Base-by-base conservation (phyloP, 106 monocot genomes). In the Cymbidium sinense region DNA sequence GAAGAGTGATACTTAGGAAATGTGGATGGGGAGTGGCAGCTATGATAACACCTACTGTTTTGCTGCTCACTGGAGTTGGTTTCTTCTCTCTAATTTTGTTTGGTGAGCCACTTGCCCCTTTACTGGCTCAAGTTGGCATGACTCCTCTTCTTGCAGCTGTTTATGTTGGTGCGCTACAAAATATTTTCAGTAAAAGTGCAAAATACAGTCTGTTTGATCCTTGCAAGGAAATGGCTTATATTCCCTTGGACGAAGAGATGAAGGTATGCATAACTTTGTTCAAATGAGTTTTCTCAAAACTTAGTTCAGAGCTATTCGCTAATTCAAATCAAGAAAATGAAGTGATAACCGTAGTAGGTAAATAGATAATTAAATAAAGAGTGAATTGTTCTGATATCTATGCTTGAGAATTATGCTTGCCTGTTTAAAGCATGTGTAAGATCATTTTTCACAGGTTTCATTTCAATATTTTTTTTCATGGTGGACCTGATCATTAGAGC, bases 1-100 rank as follows among this genome's bases (percentile, higher is more conserved):
- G 98, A 34, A 83, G 98, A 70, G 86, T 91, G n/a, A 98, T 98
- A 34, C 88, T 98, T 28, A 85, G 94, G 55, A 91, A 86, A 80
- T 98, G 91, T 50, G 98, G 98, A 4, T 98, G 98, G 98, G 98
- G 98, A 17, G 96, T 96, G 25, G 96, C 96, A 2, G 96, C 96
- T 20, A 94, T 90, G 86, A 94, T 96, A 20, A 96, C 98, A 21
- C 98, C 98, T 1, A 92, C 94, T 8, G 98, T 98, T 35, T 81
- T 98, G 62, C 91, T 98, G 25, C 69, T 94, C 58, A 98, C 98
- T 1, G 98, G 98, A 76, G 94, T 94, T 78, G 98, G 94, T 34
- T 98, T 98, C 80, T 98, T 98, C 85, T 98, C 98, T 19, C 80
- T 98, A 8, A 75, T 98, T 78, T 88, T 98, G 77, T 94, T 94